Evolutionary conservation across 1,284 basidiomycete species (phyloP).

Genomic region (Puccinia horiana): DNA sequence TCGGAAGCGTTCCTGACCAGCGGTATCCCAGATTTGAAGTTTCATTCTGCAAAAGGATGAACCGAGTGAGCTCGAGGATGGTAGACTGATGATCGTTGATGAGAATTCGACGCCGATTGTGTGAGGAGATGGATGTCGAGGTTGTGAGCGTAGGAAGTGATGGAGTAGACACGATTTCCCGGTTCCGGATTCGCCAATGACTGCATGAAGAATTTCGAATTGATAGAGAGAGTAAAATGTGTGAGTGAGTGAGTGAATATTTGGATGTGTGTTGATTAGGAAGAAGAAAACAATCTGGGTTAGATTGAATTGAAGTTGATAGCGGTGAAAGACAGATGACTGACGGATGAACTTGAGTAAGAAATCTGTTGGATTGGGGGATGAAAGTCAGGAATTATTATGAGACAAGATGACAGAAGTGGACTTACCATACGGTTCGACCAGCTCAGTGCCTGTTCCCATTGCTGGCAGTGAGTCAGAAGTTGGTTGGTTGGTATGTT

Average conservation of each 20-base stretch:
- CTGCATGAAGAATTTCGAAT: neutral
- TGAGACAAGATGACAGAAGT: neutral
- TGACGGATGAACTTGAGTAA: slow-evolving; percentile 46
- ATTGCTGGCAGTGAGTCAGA: neutral
- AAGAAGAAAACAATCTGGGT: too few species aligned
- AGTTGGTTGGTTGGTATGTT: neutral
- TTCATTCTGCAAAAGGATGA: slow-evolving; percentile 52
- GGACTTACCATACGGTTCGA: slow-evolving; percentile 40
- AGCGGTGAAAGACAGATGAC: neutral
- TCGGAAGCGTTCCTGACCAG: slow-evolving; percentile 77
- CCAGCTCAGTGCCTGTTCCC: slow-evolving; percentile 22
- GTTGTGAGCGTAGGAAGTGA: slow-evolving; percentile 66
- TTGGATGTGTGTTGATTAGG: neutral
- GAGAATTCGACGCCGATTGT: slow-evolving; percentile 70
- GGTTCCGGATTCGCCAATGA: slow-evolving; percentile 74
- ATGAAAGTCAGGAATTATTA: neutral
- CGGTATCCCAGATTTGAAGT: slow-evolving; percentile 85
- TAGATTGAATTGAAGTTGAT: neutral
- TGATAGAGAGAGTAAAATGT: neutral
- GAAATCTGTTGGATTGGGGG: slow-evolving; percentile 24
- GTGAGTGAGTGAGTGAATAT: neutral
- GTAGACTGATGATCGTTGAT: slow-evolving; percentile 54
- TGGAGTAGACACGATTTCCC: slow-evolving; percentile 95
- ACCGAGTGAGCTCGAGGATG: slow-evolving; percentile 38
- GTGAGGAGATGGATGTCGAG: slow-evolving; percentile 72